Conservation (phyloP, 202 grass and related monocot species). For the Brachypodium distachyon region DNA sequence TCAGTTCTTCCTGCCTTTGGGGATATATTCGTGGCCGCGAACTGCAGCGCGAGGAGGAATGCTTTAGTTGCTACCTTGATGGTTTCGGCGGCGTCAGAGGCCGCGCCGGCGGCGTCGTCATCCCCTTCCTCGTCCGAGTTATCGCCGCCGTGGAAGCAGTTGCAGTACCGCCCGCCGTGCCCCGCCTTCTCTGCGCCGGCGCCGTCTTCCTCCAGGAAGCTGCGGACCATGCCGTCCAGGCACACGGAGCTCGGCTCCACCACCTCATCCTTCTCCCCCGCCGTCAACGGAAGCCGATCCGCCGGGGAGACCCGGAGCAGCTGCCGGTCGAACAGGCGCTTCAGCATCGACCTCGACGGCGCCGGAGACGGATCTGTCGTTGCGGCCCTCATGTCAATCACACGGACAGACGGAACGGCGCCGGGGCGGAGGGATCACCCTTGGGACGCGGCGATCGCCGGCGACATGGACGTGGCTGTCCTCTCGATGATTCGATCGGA, state of each 20-base stretch:
- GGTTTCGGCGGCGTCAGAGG: constrained; percentile 46
- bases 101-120: not conserved
- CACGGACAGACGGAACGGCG: not conserved
- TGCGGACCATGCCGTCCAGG: constrained; percentile 69
- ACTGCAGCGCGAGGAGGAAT: not conserved
- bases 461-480: not conserved
- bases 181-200: constrained; percentile 16
- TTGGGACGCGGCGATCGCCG: not conserved
- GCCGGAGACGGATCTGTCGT: constrained; percentile 28
- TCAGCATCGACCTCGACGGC: constrained; percentile 50
- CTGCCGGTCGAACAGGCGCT: constrained; percentile 69
- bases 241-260: constrained; percentile 56
- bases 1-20: not conserved
- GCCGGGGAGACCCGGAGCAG: constrained; percentile 49
- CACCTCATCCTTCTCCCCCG: constrained; percentile 16
- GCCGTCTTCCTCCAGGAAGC: constrained; percentile 56
- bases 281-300: constrained; percentile 31
- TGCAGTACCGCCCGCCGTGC: constrained; percentile 46
- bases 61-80: constrained; percentile 90
- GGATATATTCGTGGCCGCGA: no score
- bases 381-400: constrained; percentile 34
- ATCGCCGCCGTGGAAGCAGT: constrained; percentile 64
- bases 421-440: not conserved
- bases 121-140: constrained; percentile 57
- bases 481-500: constrained; percentile 26